A percentile compares a stretch with the other conserved stretches of the same genome.
Conservation (phyloP, 1,284 basidiomycete species). For the Gymnopus androsaceus region DNA sequence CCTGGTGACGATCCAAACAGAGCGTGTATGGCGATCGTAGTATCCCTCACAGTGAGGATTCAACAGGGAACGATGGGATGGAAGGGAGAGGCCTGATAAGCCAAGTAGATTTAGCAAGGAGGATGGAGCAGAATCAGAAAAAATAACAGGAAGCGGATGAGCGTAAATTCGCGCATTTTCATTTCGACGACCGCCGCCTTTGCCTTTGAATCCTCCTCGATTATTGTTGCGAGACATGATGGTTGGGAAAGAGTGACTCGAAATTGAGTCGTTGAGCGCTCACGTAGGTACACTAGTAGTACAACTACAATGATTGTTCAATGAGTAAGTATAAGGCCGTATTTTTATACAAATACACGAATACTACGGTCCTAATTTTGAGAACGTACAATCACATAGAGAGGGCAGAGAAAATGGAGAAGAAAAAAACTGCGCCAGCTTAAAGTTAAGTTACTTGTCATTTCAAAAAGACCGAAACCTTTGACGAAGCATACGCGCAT, state of each 20-base stretch:
- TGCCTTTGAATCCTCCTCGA: slow-evolving; percentile 41
- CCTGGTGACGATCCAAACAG: slow-evolving; percentile 76
- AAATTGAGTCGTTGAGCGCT: too few relatives aligned
- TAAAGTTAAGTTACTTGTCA: too few relatives aligned
- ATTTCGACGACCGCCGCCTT: slow-evolving; percentile 53
- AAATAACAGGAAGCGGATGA: slow-evolving; percentile 62
- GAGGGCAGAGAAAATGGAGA: too few relatives aligned
- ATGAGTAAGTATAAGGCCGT: too few relatives aligned
- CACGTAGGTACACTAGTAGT: too few relatives aligned
- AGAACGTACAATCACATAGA: too few relatives aligned
- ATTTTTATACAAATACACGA: too few relatives aligned
- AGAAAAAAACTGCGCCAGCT: too few relatives aligned
- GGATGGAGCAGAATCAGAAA: slow-evolving; percentile 44
- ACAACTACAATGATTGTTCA: too few relatives aligned
- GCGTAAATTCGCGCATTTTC: slow-evolving; percentile 71
- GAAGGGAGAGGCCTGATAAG: slow-evolving; percentile 43
- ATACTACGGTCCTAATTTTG: too few relatives aligned
- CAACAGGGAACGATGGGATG: slow-evolving; percentile 51
- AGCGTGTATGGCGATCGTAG: slow-evolving; percentile 73
- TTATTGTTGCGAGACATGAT: slow-evolving; percentile 5
- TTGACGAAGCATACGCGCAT: neutral
- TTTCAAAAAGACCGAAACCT: too few relatives aligned
- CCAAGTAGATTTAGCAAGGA: slow-evolving; percentile 58
- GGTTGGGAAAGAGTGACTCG: too few relatives aligned
- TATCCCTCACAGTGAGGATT: slow-evolving; percentile 60